Base-by-base conservation (phyloP, 495 filamentous ascomycete genomes). In the Parathielavia appendiculata region DNA sequence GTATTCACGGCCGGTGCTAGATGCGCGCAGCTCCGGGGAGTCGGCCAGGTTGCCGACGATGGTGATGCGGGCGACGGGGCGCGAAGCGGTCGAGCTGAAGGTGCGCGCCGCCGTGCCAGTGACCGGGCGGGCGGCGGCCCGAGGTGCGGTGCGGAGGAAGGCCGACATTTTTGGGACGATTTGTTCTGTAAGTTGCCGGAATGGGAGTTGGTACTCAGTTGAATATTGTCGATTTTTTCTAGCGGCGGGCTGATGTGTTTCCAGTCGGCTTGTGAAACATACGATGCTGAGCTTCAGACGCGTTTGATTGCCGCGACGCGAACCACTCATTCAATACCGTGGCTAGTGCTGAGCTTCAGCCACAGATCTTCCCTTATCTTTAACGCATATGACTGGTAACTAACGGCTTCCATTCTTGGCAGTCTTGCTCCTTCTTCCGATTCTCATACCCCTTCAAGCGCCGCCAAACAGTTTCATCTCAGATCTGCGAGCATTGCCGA, bases 11-110 rank as follows among this genome's bases (percentile, higher is more conserved):
- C 89, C 89, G 30, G 76, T 84, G 64, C 77, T 76, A 47, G 87
- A 87, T 40, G 85, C 71, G 4, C 71, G 70, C 60, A 88, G 58
- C 78, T 93, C 89, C 41, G 91, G 91, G 32, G 79, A 71, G 54
- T 75, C 77, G 54, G 78, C 89, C 17, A 95, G 83, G 63, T 85
- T 84, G 69, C 90, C 91, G 63, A 91, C 80, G 74, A 96, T 68
- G 66, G 81, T 86, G 75, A 95, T 72, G 64, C 66, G 69, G 52
- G 76, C 74, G 74, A 90, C 78, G 69, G 79, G 66, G 68, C 86
- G 86, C 61, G 76, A 71, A 51, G 81, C 68, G 16, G 74, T 72
- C 57, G 76, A 69, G 72, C 81, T 83, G 70, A 81, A 79, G 60
- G 79, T 73, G 71, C 80, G 83, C 60, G 71, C 75, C 40, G 67